Conservation (phyloP, 495 filamentous ascomycete species). For the Aspergillus affinis region DNA sequence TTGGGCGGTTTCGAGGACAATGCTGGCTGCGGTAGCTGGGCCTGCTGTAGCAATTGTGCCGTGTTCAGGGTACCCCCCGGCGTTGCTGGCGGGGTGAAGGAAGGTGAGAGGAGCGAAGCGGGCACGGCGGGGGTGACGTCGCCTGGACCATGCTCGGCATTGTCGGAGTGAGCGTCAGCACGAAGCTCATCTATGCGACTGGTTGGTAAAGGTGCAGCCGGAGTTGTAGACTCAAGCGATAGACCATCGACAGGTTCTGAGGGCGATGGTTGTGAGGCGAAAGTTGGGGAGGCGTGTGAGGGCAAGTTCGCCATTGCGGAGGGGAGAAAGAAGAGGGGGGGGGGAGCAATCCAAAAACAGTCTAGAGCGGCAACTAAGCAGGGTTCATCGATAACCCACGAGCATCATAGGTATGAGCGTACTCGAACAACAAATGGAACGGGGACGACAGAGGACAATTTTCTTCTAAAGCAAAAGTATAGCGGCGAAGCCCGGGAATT, state of each 20-base stretch:
- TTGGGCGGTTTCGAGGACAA: constrained; percentile 57
- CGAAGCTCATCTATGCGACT: constrained; percentile 18
- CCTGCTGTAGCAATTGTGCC: constrained; percentile 38
- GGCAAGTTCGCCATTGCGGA: constrained; percentile 50
- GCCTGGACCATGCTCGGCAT: constrained; percentile 21
- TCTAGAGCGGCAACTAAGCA: not conserved
- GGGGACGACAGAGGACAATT: not conserved
- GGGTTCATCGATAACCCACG: not conserved
- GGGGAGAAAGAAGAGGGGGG: constrained; percentile 8
- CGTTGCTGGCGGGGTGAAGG: constrained; percentile 74
- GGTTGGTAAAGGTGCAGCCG: constrained; percentile 10
- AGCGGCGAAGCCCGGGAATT: not conserved
- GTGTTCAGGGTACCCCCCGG: constrained; percentile 64
- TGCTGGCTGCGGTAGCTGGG: constrained; percentile 20
- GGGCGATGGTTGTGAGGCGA: constrained; percentile 41
- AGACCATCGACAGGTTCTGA: constrained; percentile 31
- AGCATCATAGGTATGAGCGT: not conserved
- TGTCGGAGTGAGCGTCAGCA: constrained; percentile 23
- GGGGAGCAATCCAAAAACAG: constrained; percentile 9
- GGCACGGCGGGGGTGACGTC: constrained; percentile 44
- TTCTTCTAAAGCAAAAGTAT: not conserved
- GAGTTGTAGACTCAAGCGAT: constrained; percentile 15
- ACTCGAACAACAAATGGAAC: not conserved
- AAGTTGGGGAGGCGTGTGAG: constrained; percentile 52
- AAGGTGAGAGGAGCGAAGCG: constrained; percentile 64